Percentiles rank a stretch among this genome's conserved stretches.
These are phyloP conservation scores for Trametes cingulata DNA, from an alignment of 768 basidiomycete genomes.

Conservation along the genomic window DNA sequence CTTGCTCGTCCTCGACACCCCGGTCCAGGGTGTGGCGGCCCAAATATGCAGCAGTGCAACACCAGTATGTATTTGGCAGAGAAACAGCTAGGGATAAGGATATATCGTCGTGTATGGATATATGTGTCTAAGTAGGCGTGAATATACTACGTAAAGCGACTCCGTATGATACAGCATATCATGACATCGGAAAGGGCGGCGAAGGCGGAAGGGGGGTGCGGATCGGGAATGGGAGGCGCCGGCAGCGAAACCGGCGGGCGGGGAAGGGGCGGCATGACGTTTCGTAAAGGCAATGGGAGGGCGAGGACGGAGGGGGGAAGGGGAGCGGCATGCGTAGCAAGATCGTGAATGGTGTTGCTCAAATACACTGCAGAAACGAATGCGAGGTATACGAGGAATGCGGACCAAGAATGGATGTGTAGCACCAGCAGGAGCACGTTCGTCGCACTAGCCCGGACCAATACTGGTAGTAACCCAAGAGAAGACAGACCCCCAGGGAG, in stretches of 20 bases:
- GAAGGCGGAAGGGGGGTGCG: neutral
- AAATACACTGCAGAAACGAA: constrained; percentile 17
- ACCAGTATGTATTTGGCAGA: too few relatives aligned
- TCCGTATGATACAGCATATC: constrained; percentile 23
- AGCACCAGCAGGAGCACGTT: constrained; percentile 5
- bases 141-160: constrained; percentile 21
- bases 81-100: constrained; percentile 11
- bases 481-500: neutral
- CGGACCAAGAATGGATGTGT: constrained; percentile 8
- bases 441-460: constrained; percentile 27
- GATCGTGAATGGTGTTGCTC: constrained; percentile 19
- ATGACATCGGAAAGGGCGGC: neutral
- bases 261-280: neutral
- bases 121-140: constrained; percentile 20
- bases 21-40: neutral
- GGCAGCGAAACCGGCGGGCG: neutral
- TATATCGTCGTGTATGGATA: constrained; percentile 29
- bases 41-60: neutral
- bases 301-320: neutral
- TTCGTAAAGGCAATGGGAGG: neutral
- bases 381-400: constrained; percentile 23
- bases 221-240: neutral
- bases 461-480: constrained; percentile 30
- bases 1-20: neutral
- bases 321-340: constrained; percentile 9